phyloP scores from a whole-genome alignment of 2,329 filamentous ascomycete species.

The Metarhizium robertsii region DNA sequence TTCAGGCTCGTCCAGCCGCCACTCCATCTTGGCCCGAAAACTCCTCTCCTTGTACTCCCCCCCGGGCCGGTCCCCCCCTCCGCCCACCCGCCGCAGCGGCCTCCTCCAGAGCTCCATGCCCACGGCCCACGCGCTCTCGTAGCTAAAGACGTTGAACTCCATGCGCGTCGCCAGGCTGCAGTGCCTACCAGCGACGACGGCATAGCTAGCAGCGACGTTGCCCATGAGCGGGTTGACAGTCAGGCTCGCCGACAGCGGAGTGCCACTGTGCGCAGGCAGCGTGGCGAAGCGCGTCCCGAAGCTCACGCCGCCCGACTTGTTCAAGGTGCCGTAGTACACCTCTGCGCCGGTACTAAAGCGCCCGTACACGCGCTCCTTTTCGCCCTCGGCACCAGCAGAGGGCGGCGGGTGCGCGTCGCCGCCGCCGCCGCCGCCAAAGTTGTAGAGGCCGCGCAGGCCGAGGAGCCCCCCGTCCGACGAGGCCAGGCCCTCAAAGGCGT shows the following conservation, averaged over 20 bases:
- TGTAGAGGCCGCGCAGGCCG: slow-evolving; percentile 83
- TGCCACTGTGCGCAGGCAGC: slow-evolving; percentile 68
- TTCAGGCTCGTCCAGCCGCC: slow-evolving; percentile 33
- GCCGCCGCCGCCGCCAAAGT: slow-evolving; percentile 53
- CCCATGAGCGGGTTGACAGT: slow-evolving; percentile 94
- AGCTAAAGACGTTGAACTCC: slow-evolving; percentile 97
- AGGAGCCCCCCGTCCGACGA: slow-evolving; percentile 88
- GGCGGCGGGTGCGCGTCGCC: slow-evolving; percentile 37
- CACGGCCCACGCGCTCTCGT: slow-evolving; percentile 87
- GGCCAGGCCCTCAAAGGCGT: slow-evolving; percentile 80
- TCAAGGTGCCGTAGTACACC: slow-evolving; percentile 89
- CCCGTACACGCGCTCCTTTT: slow-evolving; percentile 59
- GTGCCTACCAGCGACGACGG: slow-evolving; percentile 74
- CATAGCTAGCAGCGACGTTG: slow-evolving; percentile 83
- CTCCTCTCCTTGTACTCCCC: slow-evolving; percentile 22
- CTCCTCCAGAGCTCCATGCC: slow-evolving; percentile 90
- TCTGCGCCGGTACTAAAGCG: slow-evolving; percentile 88
- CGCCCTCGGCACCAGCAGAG: slow-evolving; percentile 13
- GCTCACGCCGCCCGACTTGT: slow-evolving; percentile 88
- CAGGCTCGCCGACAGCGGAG: slow-evolving; percentile 86
- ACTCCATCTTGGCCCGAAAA: slow-evolving; percentile 45
- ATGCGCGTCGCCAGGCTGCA: slow-evolving; percentile 83
- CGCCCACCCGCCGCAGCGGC: slow-evolving; percentile 29
- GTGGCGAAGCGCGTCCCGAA: slow-evolving; percentile 86
- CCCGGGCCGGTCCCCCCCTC: slow-evolving; percentile 20